phyloP scores from a whole-genome alignment of 2,329 filamentous ascomycete species.

The Mariannaea elegans region DNA sequence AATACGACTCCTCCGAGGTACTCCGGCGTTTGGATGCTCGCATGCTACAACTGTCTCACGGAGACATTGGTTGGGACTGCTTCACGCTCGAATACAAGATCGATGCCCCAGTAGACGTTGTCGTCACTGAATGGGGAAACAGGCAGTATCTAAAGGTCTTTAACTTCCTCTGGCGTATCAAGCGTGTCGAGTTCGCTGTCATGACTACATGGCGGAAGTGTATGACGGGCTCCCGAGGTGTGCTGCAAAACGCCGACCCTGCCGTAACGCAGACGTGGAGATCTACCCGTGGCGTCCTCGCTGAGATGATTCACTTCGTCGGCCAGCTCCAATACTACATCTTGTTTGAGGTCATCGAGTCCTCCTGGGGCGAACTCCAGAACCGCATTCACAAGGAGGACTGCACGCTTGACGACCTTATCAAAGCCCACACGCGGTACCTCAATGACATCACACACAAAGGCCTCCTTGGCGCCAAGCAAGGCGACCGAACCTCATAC shows the following conservation, averaged over 20 bases:
- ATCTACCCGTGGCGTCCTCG: constrained; percentile 83
- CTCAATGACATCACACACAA: constrained; percentile 96
- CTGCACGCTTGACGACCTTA: constrained; percentile 93
- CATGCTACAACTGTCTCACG: constrained; percentile 95
- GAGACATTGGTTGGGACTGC: constrained; percentile 98
- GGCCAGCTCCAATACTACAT: constrained; percentile 99
- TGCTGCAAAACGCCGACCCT: constrained; percentile 77
- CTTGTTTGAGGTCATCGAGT: constrained; percentile 97
- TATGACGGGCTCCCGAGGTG: constrained; percentile 94
- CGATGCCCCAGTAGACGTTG: constrained; percentile 93
- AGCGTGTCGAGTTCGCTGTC: constrained; percentile 94
- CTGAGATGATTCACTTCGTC: constrained; percentile 99
- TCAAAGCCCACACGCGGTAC: constrained; percentile 89
- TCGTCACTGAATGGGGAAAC: constrained; percentile 94
- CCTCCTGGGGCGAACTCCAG: constrained; percentile 92
- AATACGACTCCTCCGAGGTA: constrained; percentile 93
- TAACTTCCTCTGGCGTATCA: constrained; percentile 98
- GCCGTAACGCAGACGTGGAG: constrained; percentile 87
- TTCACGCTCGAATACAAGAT: constrained; percentile 99
- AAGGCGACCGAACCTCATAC: constrained; percentile 79
- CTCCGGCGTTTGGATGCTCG: constrained; percentile 92
- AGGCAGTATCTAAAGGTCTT: constrained; percentile 98
- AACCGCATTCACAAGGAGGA: constrained; percentile 82
- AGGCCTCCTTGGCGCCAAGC: constrained; percentile 82
- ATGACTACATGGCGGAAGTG: constrained; percentile 91